Percentiles rank a stretch among this genome's conserved stretches.
These are phyloP conservation scores for Solanum appendiculatum DNA, from an alignment of 257 asterid genomes.

Conservation along the genomic window DNA sequence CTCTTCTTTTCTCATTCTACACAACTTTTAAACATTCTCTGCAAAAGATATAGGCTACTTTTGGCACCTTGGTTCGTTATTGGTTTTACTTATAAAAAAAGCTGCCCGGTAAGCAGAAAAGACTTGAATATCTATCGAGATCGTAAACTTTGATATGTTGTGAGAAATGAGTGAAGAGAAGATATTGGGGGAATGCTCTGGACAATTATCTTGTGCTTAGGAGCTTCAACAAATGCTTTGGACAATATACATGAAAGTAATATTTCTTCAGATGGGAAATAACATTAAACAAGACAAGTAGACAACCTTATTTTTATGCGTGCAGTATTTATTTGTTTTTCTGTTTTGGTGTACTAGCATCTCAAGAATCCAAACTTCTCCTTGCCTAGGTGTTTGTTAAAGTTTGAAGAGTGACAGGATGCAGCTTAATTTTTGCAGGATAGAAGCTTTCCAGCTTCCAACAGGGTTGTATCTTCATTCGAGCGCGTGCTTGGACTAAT, in stretches of 20 bases:
- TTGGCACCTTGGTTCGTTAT: background rate
- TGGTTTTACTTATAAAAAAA: background rate
- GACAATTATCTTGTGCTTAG: background rate
- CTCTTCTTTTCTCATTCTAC: background rate
- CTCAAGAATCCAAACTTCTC: background rate
- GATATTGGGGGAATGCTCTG: background rate
- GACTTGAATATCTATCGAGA: background rate
- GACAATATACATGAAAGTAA: background rate
- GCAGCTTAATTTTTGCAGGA: constrained; percentile 38
- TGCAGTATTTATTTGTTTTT: background rate
- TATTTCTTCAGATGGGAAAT: background rate
- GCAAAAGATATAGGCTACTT: background rate
- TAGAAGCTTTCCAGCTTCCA: constrained; percentile 34
- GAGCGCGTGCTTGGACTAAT: constrained; percentile 54
- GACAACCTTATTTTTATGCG: background rate
- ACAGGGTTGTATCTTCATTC: constrained; percentile 44
- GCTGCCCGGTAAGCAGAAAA: background rate
- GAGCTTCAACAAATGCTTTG: background rate
- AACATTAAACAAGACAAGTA: background rate
- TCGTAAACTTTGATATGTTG: background rate
- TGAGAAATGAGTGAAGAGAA: background rate
- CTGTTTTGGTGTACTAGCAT: background rate
- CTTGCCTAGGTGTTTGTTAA: background rate
- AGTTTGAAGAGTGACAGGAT: constrained; percentile 6
- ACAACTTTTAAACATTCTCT: background rate